These are phyloP conservation scores for Lizonia empirigonia DNA, from an alignment of 2,329 filamentous ascomycete genomes.

Conservation along the genomic window DNA sequence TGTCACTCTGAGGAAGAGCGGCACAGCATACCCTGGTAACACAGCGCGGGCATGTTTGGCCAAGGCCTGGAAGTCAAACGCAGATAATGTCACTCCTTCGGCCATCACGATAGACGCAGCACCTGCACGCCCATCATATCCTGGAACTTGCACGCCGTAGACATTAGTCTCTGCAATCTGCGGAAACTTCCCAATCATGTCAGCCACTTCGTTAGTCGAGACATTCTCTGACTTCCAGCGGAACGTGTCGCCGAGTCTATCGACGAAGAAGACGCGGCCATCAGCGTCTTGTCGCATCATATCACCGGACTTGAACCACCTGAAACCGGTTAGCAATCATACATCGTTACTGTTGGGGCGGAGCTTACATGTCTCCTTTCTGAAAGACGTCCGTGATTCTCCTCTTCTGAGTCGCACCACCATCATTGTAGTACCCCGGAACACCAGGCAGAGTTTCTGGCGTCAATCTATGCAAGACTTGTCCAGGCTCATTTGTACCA, in stretches of 20 bases:
- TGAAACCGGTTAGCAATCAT: constrained; percentile 11
- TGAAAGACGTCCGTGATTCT: constrained; percentile 45
- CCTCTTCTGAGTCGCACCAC: constrained; percentile 37
- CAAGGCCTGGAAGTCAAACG: constrained; percentile 43
- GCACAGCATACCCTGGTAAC: constrained; percentile 55
- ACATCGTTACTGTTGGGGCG: background rate
- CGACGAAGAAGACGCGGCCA: constrained; percentile 47
- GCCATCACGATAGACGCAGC: constrained; percentile 51
- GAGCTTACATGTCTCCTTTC: constrained; percentile 47
- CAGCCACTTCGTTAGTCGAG: constrained; percentile 53
- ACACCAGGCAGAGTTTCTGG: constrained; percentile 28
- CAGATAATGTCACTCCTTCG: constrained; percentile 37
- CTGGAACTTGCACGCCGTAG: constrained; percentile 53
- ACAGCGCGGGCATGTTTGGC: constrained; percentile 47
- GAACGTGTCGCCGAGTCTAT: constrained; percentile 49
- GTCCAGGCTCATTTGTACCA: constrained; percentile 42
- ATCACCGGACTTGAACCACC: constrained; percentile 49
- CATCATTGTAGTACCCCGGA: constrained; percentile 46
- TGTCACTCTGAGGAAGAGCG: constrained; percentile 51
- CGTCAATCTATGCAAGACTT: constrained; percentile 43
- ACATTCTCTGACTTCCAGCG: constrained; percentile 55
- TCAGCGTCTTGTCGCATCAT: constrained; percentile 45
- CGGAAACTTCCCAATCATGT: constrained; percentile 49
- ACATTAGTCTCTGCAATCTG: constrained; percentile 53
- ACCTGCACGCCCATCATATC: constrained; percentile 54